A percentile compares a stretch with the other conserved stretches of the same genome.
Conservation (phyloP, 495 filamentous ascomycete genomes). For the Talaromyces wortmannii region DNA sequence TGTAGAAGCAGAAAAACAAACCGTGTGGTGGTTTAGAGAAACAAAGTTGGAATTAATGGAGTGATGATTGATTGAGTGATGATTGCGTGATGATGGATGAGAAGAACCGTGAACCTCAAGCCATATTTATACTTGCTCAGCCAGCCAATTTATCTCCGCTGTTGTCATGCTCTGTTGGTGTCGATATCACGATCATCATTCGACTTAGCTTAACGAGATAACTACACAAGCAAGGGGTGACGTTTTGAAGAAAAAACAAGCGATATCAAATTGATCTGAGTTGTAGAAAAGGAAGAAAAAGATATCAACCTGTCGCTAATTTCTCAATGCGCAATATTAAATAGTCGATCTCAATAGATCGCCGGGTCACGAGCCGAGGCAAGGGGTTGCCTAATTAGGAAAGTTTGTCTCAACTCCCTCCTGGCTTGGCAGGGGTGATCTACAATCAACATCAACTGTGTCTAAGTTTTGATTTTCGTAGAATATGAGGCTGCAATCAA, state of each 20-base stretch:
- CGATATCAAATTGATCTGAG: no score
- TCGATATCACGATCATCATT: neutral
- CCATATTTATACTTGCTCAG: neutral
- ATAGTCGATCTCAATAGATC: neutral
- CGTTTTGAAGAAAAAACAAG: neutral
- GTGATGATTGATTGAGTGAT: neutral
- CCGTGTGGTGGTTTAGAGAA: neutral
- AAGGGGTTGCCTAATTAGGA: neutral
- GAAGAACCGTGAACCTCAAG: neutral
- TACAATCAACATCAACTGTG: neutral
- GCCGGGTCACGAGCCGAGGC: neutral
- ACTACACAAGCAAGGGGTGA: neutral
- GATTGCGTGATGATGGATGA: neutral
- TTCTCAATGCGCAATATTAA: neutral
- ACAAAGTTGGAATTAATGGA: no score
- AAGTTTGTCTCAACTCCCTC: neutral
- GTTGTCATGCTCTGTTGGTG: neutral
- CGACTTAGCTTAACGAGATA: neutral
- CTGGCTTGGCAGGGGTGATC: neutral
- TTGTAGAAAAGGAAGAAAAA: neutral
- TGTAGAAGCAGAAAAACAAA: neutral
- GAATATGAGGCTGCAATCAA: no score
- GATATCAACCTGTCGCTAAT: neutral
- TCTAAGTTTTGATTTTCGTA: no score
- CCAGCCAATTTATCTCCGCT: neutral